A percentile compares a stretch with the other conserved stretches of the same genome.
Evolutionary conservation across 1,284 basidiomycete genomes (phyloP).

Genomic region (Cutaneotrichosporon sp.): DNA sequence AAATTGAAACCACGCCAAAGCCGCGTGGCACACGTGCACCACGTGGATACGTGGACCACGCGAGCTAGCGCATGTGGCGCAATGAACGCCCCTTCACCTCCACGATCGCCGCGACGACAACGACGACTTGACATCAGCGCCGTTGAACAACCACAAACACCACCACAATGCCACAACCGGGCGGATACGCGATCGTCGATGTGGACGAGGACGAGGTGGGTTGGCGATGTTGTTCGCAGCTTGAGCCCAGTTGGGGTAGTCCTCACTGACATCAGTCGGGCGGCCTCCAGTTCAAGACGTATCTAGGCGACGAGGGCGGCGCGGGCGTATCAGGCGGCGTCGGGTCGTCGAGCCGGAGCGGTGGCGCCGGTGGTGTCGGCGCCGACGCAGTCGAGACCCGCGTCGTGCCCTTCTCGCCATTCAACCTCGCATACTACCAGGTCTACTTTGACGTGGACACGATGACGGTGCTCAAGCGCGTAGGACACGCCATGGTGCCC

Average conservation of each 20-base stretch:
- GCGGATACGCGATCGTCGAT: conserved; percentile 46
- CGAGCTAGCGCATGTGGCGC: too few relatives aligned
- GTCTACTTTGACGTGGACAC: conserved; percentile 52
- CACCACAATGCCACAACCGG: not conserved
- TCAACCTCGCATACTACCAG: conserved; percentile 50
- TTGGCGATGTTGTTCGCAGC: too few relatives aligned
- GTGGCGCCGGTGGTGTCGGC: too few relatives aligned
- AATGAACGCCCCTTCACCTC: too few relatives aligned
- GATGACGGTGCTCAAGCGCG: conserved; percentile 46
- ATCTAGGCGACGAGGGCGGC: conserved; percentile 19
- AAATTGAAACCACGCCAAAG: too few relatives aligned
- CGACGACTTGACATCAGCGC: conserved; percentile 15
- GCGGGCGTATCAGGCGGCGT: not conserved
- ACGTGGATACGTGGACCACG: too few relatives aligned
- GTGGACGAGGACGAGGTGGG: conserved; percentile 45
- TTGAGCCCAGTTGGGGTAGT: too few relatives aligned
- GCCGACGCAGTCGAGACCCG: not conserved
- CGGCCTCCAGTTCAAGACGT: conserved; percentile 46
- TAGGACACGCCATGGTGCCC: conserved; percentile 49
- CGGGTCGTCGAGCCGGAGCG: not conserved
- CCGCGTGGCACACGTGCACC: too few relatives aligned
- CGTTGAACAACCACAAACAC: too few relatives aligned
- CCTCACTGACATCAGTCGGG: conserved; percentile 4
- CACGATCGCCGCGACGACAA: not conserved
- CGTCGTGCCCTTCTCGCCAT: conserved; percentile 41